These are phyloP conservation scores for Phaeosphaeriaceae sp. DNA, from an alignment of 2,329 filamentous ascomycete genomes.

Conservation along the genomic window DNA sequence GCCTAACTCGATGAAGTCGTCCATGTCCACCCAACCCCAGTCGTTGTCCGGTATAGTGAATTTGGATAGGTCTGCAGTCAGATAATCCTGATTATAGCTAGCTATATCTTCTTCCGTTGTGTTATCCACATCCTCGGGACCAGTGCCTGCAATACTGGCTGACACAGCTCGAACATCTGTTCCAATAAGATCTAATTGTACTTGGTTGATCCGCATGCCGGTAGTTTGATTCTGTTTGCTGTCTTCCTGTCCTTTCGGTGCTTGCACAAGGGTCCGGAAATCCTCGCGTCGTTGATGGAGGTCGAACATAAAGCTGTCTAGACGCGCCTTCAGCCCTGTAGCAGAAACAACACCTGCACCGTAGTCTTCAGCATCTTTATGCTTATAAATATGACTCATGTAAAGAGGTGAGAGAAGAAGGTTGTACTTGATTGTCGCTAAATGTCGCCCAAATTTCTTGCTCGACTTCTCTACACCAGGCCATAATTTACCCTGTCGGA, in stretches of 20 bases:
- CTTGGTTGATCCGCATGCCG: conserved; percentile 94
- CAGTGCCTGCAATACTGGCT: conserved; percentile 83
- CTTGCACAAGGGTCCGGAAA: conserved; percentile 81
- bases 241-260: conserved; percentile 58
- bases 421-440: conserved; percentile 99
- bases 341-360: conserved; percentile 80
- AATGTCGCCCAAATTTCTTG: conserved; percentile 96
- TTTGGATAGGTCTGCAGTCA: conserved; percentile 71
- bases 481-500: conserved; percentile 90
- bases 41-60: conserved; percentile 97
- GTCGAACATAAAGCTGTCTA: conserved; percentile 97
- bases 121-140: conserved; percentile 73
- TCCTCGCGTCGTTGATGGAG: conserved; percentile 93
- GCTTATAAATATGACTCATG: conserved; percentile 96
- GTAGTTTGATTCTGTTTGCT: conserved; percentile 82
- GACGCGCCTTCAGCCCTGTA: conserved; percentile 92
- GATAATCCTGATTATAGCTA: conserved; percentile 59
- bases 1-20: conserved; percentile 97
- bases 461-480: conserved; percentile 93
- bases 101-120: conserved; percentile 68
- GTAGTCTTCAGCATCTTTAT: conserved; percentile 92
- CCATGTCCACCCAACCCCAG: conserved; percentile 98
- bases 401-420: conserved; percentile 90
- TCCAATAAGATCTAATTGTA: conserved; percentile 87
- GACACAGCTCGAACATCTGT: conserved; percentile 94